These are phyloP conservation scores for Exophiala mesophila DNA, from an alignment of 2,329 filamentous ascomycete genomes.

Conservation along the genomic window DNA sequence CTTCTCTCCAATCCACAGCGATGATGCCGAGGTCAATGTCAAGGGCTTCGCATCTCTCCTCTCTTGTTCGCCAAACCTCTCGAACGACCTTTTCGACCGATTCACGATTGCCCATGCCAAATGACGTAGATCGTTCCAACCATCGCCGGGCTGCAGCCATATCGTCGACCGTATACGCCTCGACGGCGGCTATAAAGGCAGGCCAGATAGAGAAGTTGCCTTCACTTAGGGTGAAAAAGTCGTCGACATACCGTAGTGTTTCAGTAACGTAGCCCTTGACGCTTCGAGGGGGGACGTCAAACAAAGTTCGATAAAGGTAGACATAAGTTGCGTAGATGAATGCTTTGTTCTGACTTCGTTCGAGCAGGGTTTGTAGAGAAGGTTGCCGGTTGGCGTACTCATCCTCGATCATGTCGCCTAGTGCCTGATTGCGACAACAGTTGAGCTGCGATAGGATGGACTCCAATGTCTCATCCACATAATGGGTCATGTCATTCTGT, in stretches of 20 bases:
- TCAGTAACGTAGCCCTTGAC: conserved; percentile 15
- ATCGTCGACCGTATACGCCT: conserved; percentile 19
- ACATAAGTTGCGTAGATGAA: conserved; percentile 23
- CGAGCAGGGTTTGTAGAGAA: conserved; percentile 1
- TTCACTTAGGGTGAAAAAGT: conserved; percentile 10
- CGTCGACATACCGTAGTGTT: conserved; percentile 14
- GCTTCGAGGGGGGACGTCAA: conserved; percentile 19
- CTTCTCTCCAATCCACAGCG: conserved; percentile 14
- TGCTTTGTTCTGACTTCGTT: conserved; percentile 17
- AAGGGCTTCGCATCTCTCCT: background rate
- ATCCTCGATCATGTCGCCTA: background rate
- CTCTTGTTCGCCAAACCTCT: conserved; percentile 11
- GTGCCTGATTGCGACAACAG: background rate
- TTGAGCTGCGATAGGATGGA: background rate
- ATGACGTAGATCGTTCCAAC: conserved; percentile 3
- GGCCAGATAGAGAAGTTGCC: conserved; percentile 26
- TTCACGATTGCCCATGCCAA: conserved; percentile 13
- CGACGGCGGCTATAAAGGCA: conserved; percentile 25
- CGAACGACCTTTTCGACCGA: conserved; percentile 6
- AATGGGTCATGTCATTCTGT: background rate
- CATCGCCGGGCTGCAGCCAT: conserved; percentile 7
- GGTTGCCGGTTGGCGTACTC: no score
- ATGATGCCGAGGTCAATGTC: conserved; percentile 3
- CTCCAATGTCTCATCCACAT: background rate
- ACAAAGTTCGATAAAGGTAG: conserved; percentile 21